Percentiles rank a stretch among this genome's conserved stretches.
phyloP scores from a whole-genome alignment of 2,329 filamentous ascomycete genomes.

The Paecilomyces sp. region DNA sequence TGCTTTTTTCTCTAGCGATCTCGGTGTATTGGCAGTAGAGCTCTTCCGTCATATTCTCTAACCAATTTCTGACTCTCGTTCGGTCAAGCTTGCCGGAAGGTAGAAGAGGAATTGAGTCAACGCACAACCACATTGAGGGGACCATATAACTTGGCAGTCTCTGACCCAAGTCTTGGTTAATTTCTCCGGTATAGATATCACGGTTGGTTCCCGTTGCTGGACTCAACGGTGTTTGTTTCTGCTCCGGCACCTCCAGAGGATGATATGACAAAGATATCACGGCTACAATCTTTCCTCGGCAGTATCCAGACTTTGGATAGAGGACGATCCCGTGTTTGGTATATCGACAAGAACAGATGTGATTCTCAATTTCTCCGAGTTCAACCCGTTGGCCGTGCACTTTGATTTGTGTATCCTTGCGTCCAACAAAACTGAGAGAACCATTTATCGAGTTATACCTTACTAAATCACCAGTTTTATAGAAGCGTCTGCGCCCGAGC shows the following conservation, averaged over 20 bases:
- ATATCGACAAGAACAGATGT: conserved; percentile 19
- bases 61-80: conserved; percentile 30
- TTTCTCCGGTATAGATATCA: conserved; percentile 12
- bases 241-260: not conserved
- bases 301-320: conserved; percentile 28
- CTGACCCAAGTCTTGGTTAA: conserved; percentile 21
- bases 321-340: conserved; percentile 30
- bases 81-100: conserved; percentile 41
- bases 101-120: conserved; percentile 38
- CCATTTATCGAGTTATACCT: conserved; percentile 29
- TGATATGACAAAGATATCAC: conserved; percentile 22
- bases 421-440: conserved; percentile 42
- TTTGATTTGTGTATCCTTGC: conserved; percentile 64
- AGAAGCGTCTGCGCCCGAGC: conserved; percentile 22
- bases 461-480: conserved; percentile 35
- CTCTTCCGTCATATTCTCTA: conserved; percentile 21
- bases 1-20: not conserved
- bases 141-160: conserved; percentile 42
- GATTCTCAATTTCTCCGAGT: conserved; percentile 46
- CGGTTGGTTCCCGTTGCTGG: conserved; percentile 15
- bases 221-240: conserved; percentile 11
- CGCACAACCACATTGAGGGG: conserved; percentile 39
- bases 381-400: conserved; percentile 60
- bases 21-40: conserved; percentile 11
- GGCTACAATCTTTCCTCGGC: conserved; percentile 23